phyloP scores from a whole-genome alignment of 192 early-diverging fungal species.

The Mortierella antarctica region DNA sequence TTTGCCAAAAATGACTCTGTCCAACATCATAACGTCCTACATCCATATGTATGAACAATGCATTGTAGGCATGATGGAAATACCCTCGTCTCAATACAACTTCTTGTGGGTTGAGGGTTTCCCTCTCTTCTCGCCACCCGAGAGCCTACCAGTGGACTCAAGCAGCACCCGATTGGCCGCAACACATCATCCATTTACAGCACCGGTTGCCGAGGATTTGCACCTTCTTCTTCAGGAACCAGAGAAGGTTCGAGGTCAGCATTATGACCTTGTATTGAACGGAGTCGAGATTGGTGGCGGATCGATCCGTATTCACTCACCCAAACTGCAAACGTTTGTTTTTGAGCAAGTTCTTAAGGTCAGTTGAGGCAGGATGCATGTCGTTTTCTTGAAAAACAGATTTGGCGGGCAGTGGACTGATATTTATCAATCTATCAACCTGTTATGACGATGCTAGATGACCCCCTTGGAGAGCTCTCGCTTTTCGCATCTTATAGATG shows the following conservation, averaged over 20 bases:
- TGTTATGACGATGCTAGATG: constrained; percentile 39
- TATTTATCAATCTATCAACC: too few species aligned
- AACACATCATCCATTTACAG: constrained; percentile 95
- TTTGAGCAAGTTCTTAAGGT: constrained; percentile 77
- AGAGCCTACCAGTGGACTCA: constrained; percentile 50
- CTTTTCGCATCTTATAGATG: constrained; percentile 86
- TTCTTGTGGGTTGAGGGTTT: constrained; percentile 93
- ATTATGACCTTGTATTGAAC: constrained; percentile 92
- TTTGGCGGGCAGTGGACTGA: background rate
- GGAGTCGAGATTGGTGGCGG: constrained; percentile 94
- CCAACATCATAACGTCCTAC: too few species aligned
- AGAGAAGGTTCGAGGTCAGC: constrained; percentile 77
- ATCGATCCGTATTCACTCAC: constrained; percentile 88
- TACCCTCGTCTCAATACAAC: constrained; percentile 61
- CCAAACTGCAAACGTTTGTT: constrained; percentile 77
- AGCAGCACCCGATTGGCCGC: constrained; percentile 54
- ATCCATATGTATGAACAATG: background rate
- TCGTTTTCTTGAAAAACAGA: background rate
- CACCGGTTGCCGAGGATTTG: constrained; percentile 78
- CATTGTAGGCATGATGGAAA: constrained; percentile 55
- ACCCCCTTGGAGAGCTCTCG: constrained; percentile 62
- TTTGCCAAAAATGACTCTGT: too few species aligned
- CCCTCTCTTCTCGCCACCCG: constrained; percentile 85
- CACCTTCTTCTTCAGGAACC: constrained; percentile 70
- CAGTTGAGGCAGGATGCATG: background rate